Base-by-base conservation (phyloP, 1,284 basidiomycete species). In the Heimioporus retisporus region DNA sequence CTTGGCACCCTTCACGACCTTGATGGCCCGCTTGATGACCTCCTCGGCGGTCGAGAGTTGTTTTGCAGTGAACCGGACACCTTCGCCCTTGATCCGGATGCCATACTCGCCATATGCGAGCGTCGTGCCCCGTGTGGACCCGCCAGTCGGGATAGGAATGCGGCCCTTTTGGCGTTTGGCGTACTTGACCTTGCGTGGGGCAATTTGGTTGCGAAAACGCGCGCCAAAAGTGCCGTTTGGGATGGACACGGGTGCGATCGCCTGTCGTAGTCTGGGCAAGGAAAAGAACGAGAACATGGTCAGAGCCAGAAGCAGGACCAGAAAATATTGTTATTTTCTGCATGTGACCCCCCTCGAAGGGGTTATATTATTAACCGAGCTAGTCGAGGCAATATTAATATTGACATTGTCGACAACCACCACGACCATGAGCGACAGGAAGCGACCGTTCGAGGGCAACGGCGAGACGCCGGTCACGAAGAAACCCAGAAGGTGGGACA, bases 61-160 rank as follows among this genome's bases (percentile, higher is more conserved):
- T 78, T 97, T 98, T 0, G 96, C 97, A 10, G 90, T 93, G n/a
- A 99, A 83, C 51, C 97, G 86, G 54, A 89, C 89, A 1, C 96
- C 95, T 66, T 91, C 86, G 1, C 92, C 92, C 73, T 95, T 93
- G 25, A 98, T 93, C 53, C 98, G 84, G 56, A 99, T 89, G 6
- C 98, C 98, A 87, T 92, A 99, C 19, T 94, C 91, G 50, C 97
- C 98, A 73, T 91, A 95, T 43, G 95, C 91, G 42, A 99, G 88
- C 1, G 96, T 97, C 14, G 97, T 98, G 31, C 97, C 98, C 77
- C 96, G 96, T 46, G 90, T 94, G 21, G 96, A 97, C 21, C 98
- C 97, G 65, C 97, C 98, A 60, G 80, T 90, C 10, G 93, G 92
- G 59, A 96, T 89, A 13, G 92, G 92, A 48, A 96, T 87, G 59